These are phyloP conservation scores for Aspergillus asperescens DNA, from an alignment of 495 filamentous ascomycete species.

Conservation along the genomic window DNA sequence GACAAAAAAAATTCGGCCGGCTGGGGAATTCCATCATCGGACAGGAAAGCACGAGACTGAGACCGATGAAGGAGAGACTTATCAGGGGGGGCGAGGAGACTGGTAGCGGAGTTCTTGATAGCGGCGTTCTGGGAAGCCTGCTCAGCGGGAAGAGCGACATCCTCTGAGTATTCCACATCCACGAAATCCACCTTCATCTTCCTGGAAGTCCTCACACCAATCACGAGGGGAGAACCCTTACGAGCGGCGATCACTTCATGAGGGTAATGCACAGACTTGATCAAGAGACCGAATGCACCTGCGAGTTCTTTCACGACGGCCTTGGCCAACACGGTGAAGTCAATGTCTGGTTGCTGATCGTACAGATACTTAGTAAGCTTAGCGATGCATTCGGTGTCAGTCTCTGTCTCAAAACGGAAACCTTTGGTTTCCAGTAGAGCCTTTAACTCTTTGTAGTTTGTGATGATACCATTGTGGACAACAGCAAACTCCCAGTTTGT, in stretches of 20 bases:
- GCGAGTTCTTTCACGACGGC: constrained; percentile 97
- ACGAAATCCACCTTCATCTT: constrained; percentile 99
- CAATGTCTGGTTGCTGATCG: constrained; percentile 89
- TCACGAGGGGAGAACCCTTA: constrained; percentile 94
- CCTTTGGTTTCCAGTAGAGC: constrained; percentile 88
- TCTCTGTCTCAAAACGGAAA: constrained; percentile 98
- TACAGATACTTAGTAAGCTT: constrained; percentile 98
- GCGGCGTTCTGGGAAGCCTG: constrained; percentile 94
- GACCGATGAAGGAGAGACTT: constrained; percentile 97
- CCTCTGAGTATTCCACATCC: constrained; percentile 93
- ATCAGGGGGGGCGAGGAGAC: constrained; percentile 81
- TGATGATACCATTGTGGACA: constrained; percentile 99
- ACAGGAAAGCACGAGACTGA: constrained; percentile 96
- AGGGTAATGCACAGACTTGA: constrained; percentile 98
- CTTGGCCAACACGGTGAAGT: constrained; percentile 94
- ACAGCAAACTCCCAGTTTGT: constrained; percentile 92
- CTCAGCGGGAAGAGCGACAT: constrained; percentile 83
- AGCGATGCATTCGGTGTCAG: constrained; percentile 97
- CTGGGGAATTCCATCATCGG: constrained; percentile 93
- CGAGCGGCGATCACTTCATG: constrained; percentile 96
- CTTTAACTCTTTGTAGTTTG: constrained; percentile 99
- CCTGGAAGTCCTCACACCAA: constrained; percentile 90
- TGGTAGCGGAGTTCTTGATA: constrained; percentile 81
- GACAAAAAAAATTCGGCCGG: constrained; percentile 99
- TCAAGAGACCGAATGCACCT: constrained; percentile 90